Evolutionary conservation across 352 stramenopile species (phyloP).

Genomic region (Phytophthora capsici): DNA sequence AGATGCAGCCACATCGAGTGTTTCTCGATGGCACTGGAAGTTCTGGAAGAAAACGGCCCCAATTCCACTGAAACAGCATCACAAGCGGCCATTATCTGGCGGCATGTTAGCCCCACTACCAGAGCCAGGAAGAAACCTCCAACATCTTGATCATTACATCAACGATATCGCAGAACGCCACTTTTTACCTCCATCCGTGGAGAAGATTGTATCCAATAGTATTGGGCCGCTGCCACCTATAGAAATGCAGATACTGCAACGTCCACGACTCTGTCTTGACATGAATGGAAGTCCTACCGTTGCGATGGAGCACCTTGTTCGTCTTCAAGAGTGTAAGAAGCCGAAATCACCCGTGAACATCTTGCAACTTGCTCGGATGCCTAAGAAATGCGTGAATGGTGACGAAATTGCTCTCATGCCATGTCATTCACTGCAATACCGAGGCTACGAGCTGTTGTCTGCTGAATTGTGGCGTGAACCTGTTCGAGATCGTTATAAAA

Average conservation of each 20-base stretch:
- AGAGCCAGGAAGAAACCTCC: slow-evolving; percentile 3
- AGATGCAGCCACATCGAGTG: slow-evolving; percentile 8
- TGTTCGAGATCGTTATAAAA: slow-evolving; percentile 63
- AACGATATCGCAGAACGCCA: background rate
- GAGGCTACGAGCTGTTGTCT: slow-evolving; percentile 33
- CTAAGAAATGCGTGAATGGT: slow-evolving; percentile 50
- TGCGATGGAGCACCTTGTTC: slow-evolving; percentile 58
- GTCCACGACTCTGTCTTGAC: slow-evolving; percentile 48
- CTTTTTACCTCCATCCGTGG: background rate
- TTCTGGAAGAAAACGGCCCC: slow-evolving; percentile 26
- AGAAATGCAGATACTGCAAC: slow-evolving; percentile 48
- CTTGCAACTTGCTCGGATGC: slow-evolving; percentile 51
- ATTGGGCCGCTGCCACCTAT: slow-evolving; percentile 39
- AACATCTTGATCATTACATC: too few relatives aligned
- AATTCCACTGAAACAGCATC: slow-evolving; percentile 11
- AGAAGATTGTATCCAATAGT: background rate
- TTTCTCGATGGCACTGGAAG: slow-evolving; percentile 30
- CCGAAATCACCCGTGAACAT: slow-evolving; percentile 29
- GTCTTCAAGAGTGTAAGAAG: slow-evolving; percentile 46
- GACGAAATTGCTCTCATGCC: slow-evolving; percentile 82
- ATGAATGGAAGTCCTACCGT: slow-evolving; percentile 24
- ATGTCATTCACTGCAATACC: slow-evolving; percentile 62
- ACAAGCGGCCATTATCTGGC: slow-evolving; percentile 20
- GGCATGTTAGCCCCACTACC: slow-evolving; percentile 15
- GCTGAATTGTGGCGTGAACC: slow-evolving; percentile 64